Conservation (phyloP, 2,329 filamentous ascomycete species). For the Xylaria sp. region DNA sequence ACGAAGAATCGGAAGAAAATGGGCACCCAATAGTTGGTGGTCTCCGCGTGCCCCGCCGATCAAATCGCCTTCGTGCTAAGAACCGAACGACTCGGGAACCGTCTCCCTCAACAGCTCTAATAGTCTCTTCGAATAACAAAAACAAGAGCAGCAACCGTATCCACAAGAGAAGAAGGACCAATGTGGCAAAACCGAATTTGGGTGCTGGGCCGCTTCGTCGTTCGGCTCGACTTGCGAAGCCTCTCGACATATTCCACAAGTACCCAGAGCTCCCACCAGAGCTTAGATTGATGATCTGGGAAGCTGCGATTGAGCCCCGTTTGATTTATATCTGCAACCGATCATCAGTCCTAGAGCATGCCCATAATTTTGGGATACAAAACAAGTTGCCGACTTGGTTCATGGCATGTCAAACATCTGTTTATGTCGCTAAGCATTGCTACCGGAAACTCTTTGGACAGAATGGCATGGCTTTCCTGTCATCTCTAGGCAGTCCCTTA, state of each 20-base stretch:
- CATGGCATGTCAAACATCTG: slow-evolving; percentile 40
- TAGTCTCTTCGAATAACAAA: neutral
- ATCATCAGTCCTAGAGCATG: slow-evolving; percentile 30
- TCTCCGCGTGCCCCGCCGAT: slow-evolving; percentile 33
- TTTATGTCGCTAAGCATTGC: slow-evolving; percentile 38
- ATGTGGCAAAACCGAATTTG: neutral
- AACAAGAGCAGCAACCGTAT: slow-evolving; percentile 21
- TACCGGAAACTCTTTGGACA: slow-evolving; percentile 45
- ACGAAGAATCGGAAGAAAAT: slow-evolving; percentile 6
- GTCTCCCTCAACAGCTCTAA: slow-evolving; percentile 26
- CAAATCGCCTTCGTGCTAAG: slow-evolving; percentile 35
- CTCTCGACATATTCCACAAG: slow-evolving; percentile 46
- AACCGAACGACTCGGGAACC: slow-evolving; percentile 15
- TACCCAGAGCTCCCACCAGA: slow-evolving; percentile 46
- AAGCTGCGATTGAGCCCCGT: slow-evolving; percentile 46
- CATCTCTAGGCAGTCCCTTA: slow-evolving; percentile 7
- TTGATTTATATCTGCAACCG: slow-evolving; percentile 49
- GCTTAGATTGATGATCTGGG: slow-evolving; percentile 49
- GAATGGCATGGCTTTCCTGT: neutral
- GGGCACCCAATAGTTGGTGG: slow-evolving; percentile 25
- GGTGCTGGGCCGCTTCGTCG: slow-evolving; percentile 39
- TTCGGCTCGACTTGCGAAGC: slow-evolving; percentile 46
- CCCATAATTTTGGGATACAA: slow-evolving; percentile 38
- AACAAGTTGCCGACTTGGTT: slow-evolving; percentile 47
- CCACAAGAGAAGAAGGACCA: slow-evolving; percentile 28